These are phyloP conservation scores for Cyberlindnera japonica DNA, from an alignment of 805 yeast genomes.

Conservation along the genomic window DNA sequence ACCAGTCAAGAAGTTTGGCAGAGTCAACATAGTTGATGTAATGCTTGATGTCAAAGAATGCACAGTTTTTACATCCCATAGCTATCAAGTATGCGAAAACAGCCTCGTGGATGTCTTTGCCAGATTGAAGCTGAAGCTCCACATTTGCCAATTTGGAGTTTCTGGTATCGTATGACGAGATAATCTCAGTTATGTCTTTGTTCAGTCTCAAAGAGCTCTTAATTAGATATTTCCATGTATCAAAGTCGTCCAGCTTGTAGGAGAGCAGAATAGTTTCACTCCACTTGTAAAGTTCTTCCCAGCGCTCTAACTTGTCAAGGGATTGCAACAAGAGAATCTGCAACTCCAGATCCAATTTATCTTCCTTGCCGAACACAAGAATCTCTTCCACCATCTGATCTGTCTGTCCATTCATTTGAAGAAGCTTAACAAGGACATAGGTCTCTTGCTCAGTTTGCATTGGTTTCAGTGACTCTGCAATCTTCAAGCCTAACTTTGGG, in stretches of 20 bases:
- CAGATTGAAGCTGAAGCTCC: conserved; percentile 35
- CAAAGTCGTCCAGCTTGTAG: conserved; percentile 66
- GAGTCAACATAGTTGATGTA: conserved; percentile 24
- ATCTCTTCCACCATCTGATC: conserved; percentile 31
- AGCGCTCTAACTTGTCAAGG: conserved; percentile 38
- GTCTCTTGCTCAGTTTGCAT: conserved; percentile 59
- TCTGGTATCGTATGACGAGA: conserved; percentile 40
- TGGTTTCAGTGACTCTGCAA: conserved; percentile 52
- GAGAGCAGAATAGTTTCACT: conserved; percentile 41
- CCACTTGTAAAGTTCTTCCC: conserved; percentile 41
- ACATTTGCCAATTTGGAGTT: conserved; percentile 55
- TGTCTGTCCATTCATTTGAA: conserved; percentile 33
- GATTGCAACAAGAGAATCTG: conserved; percentile 50
- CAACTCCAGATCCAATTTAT: conserved; percentile 55
- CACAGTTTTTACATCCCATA: conserved; percentile 58
- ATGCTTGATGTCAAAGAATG: conserved; percentile 53
- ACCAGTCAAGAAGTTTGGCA: conserved; percentile 16
- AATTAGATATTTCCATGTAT: conserved; percentile 61
- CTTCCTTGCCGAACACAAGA: conserved; percentile 30
- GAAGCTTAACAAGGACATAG: conserved; percentile 52
- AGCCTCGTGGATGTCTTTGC: conserved; percentile 23
- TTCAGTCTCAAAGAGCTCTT: conserved; percentile 39
- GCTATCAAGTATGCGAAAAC: conserved; percentile 36
- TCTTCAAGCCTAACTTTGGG: conserved; percentile 57
- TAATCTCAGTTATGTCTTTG: conserved; percentile 33